phyloP scores from a whole-genome alignment of 2,329 filamentous ascomycete genomes.

The Aureobasidium lini region DNA sequence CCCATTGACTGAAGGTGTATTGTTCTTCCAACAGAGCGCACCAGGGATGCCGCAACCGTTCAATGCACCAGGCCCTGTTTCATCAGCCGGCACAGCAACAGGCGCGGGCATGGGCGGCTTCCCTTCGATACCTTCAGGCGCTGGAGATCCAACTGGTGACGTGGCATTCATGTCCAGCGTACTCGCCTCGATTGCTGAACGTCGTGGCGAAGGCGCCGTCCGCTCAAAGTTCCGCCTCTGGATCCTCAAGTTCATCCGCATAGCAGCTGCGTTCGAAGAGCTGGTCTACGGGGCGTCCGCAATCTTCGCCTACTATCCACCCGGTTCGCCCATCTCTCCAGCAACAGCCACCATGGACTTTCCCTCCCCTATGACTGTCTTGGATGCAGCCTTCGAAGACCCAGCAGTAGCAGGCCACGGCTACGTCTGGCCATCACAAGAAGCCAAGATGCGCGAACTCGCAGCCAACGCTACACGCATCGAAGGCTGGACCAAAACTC shows the following conservation, averaged over 20 bases:
- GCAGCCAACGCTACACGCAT: conserved; percentile 87
- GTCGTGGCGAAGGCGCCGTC: conserved; percentile 84
- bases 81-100: conserved; percentile 27
- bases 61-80: conserved; percentile 18
- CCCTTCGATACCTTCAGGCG: conserved; percentile 11
- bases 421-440: conserved; percentile 88
- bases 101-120: conserved; percentile 28
- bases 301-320: conserved; percentile 58
- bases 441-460: conserved; percentile 72
- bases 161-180: conserved; percentile 83
- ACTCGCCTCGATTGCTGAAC: conserved; percentile 70
- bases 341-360: not conserved
- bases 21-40: conserved; percentile 61
- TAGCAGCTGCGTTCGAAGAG: conserved; percentile 91
- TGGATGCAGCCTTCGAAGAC: conserved; percentile 18
- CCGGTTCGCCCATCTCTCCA: conserved; percentile 13
- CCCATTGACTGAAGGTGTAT: conserved; percentile 71
- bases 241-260: conserved; percentile 87
- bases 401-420: conserved; percentile 52
- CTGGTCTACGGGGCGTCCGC: conserved; percentile 89
- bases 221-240: conserved; percentile 90
- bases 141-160: conserved; percentile 72
- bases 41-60: not conserved
- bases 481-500: conserved; percentile 92
- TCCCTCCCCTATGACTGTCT: not conserved